These are phyloP conservation scores for Cardamine resedifolia DNA, from an alignment of 345 rosid species.

Conservation along the genomic window DNA sequence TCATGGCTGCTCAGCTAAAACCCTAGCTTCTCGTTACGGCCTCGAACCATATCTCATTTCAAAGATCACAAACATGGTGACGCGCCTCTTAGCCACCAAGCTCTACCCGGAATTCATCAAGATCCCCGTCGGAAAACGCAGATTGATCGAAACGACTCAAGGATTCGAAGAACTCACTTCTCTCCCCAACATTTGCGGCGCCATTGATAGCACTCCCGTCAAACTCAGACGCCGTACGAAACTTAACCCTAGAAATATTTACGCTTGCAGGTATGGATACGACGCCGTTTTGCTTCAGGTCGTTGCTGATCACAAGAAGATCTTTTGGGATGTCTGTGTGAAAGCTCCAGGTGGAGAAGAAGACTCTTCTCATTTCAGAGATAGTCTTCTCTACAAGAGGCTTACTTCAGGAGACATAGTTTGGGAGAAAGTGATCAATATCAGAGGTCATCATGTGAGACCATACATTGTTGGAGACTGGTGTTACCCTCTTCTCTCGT, in stretches of 20 bases:
- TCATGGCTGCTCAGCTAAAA: conserved; percentile 74
- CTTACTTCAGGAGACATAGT: conserved; percentile 82
- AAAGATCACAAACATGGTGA: conserved; percentile 93
- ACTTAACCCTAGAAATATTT: conserved; percentile 44
- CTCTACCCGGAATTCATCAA: conserved; percentile 89
- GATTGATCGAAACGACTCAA: conserved; percentile 81
- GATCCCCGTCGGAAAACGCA: conserved; percentile 80
- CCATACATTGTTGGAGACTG: conserved; percentile 96
- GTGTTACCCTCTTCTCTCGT: conserved; percentile 85
- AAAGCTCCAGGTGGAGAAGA: conserved; percentile 88
- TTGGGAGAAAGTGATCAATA: conserved; percentile 79
- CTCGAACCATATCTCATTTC: conserved; percentile 91
- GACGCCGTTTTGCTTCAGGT: conserved; percentile 84
- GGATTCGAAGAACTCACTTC: conserved; percentile 89
- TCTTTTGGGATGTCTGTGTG: conserved; percentile 94
- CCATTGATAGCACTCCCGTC: conserved; percentile 76
- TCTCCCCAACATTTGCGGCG: conserved; percentile 93
- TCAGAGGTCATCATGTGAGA: conserved; percentile 83
- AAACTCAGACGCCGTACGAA: conserved; percentile 53
- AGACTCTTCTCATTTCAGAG: conserved; percentile 85
- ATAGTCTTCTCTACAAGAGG: conserved; percentile 79
- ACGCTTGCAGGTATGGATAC: conserved; percentile 65
- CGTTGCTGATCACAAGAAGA: conserved; percentile 88
- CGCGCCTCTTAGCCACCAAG: conserved; percentile 84
- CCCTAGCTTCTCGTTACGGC: conserved; percentile 69